A percentile compares a stretch with the other conserved stretches of the same genome.
Evolutionary conservation across 2,329 filamentous ascomycete genomes (phyloP).

Genomic region (Didymella arachidicola): DNA sequence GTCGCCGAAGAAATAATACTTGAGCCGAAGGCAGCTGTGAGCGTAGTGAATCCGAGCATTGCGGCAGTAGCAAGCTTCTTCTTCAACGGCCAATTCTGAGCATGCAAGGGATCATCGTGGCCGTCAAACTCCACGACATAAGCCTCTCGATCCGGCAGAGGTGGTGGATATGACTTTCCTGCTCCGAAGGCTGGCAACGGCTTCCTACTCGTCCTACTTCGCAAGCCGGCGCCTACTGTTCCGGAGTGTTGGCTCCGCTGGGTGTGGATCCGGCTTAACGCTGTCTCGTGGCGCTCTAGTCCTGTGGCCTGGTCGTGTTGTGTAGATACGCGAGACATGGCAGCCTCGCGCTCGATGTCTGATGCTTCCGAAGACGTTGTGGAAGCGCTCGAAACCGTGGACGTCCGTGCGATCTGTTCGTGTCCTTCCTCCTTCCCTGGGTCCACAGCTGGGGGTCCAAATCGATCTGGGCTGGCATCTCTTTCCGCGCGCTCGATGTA

Average conservation of each 20-base stretch:
- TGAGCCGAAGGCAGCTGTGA: slow-evolving; percentile 70
- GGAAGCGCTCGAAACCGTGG: slow-evolving; percentile 59
- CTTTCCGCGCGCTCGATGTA: slow-evolving; percentile 63
- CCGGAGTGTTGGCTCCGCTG: slow-evolving; percentile 72
- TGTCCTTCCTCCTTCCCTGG: slow-evolving; percentile 51
- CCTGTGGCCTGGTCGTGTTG: slow-evolving; percentile 61
- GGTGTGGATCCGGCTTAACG: slow-evolving; percentile 75
- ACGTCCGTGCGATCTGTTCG: slow-evolving; percentile 64
- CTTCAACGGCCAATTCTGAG: slow-evolving; percentile 82
- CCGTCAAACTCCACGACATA: slow-evolving; percentile 76
- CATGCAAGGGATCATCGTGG: slow-evolving; percentile 80
- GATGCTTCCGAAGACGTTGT: slow-evolving; percentile 56
- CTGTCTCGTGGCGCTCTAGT: slow-evolving; percentile 73
- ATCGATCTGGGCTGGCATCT: slow-evolving; percentile 59
- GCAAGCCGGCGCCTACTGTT: slow-evolving; percentile 68
- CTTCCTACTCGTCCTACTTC: slow-evolving; percentile 60
- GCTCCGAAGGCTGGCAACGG: slow-evolving; percentile 74
- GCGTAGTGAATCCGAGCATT: slow-evolving; percentile 76
- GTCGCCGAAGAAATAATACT: slow-evolving; percentile 55
- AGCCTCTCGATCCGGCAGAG: slow-evolving; percentile 72
- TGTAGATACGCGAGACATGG: slow-evolving; percentile 69
- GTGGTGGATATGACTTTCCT: slow-evolving; percentile 77
- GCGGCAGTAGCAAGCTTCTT: slow-evolving; percentile 77
- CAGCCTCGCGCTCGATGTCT: slow-evolving; percentile 50
- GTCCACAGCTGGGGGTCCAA: slow-evolving; percentile 49